Conservation (phyloP, 1,139 yeast species). For the Suhomyces bolitotheri region DNA sequence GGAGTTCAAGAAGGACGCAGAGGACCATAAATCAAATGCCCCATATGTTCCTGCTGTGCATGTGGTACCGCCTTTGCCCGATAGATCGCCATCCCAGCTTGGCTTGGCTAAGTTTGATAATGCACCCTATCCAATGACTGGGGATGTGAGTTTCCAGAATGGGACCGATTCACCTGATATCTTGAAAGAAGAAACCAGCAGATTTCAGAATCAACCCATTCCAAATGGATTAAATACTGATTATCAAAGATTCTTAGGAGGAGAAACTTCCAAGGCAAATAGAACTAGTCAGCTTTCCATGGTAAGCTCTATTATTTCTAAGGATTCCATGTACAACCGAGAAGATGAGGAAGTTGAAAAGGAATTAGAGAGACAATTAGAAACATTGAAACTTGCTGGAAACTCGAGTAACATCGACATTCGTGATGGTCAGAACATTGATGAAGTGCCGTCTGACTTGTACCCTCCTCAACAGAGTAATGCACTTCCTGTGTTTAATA, state of each 20-base stretch:
- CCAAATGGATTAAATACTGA: conserved; percentile 23
- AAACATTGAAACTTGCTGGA: conserved; percentile 35
- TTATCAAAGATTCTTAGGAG: conserved; percentile 32
- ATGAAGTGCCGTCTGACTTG: neutral
- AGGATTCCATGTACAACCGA: conserved; percentile 27
- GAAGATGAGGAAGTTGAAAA: conserved; percentile 42
- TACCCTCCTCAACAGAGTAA: neutral
- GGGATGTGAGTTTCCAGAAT: neutral
- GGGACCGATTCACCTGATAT: conserved; percentile 1
- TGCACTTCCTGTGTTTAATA: conserved; percentile 20
- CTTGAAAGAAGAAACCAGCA: neutral
- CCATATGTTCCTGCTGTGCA: neutral
- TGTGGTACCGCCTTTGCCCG: conserved; percentile 1
- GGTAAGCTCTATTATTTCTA: conserved; percentile 47
- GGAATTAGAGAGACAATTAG: conserved; percentile 44
- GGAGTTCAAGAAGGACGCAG: conserved; percentile 33
- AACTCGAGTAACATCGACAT: conserved; percentile 7
- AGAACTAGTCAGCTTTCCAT: conserved; percentile 42
- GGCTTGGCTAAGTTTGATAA: conserved; percentile 7
- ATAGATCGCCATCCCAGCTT: conserved; percentile 16
- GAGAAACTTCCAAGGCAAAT: conserved; percentile 10
- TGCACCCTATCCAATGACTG: conserved; percentile 11
- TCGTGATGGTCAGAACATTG: neutral
- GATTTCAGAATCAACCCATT: conserved; percentile 13
- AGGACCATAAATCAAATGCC: conserved; percentile 20